A percentile compares a stretch with the other conserved stretches of the same genome.
These are phyloP conservation scores for Diaporthe australafricana DNA, from an alignment of 2,329 filamentous ascomycete genomes.

Conservation along the genomic window DNA sequence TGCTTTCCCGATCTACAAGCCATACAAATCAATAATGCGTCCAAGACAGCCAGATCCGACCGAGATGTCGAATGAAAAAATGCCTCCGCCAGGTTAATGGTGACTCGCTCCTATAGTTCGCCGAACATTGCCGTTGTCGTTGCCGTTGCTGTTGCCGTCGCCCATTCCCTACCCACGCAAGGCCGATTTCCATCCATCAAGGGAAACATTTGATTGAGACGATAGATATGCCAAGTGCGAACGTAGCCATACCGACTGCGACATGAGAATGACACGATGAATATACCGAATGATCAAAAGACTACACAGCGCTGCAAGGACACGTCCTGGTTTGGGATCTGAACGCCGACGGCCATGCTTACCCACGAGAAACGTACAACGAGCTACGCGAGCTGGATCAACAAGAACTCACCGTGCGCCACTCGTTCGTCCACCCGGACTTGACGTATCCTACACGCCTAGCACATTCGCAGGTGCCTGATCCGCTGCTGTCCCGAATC, in stretches of 20 bases:
- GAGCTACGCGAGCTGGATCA: constrained; percentile 55
- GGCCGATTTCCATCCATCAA: neutral
- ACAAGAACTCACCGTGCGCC: constrained; percentile 50
- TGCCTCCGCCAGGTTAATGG: neutral
- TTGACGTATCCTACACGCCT: constrained; percentile 53
- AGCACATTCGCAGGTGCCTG: constrained; percentile 5
- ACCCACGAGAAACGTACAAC: constrained; percentile 51
- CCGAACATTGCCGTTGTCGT: too few species aligned
- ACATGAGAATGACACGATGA: neutral
- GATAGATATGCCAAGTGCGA: neutral
- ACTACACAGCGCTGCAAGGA: constrained; percentile 51
- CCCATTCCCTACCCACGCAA: neutral
- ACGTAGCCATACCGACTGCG: neutral
- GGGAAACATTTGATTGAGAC: too few species aligned
- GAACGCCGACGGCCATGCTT: constrained; percentile 54
- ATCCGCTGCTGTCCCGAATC: constrained; percentile 36
- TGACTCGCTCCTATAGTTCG: neutral
- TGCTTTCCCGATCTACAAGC: neutral
- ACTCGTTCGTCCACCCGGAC: constrained; percentile 54
- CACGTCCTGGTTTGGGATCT: constrained; percentile 56
- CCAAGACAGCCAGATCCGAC: neutral
- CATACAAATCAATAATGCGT: too few species aligned
- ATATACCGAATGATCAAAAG: neutral
- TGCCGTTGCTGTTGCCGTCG: too few species aligned
- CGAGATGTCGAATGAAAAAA: neutral